A percentile compares a stretch with the other conserved stretches of the same genome.
These are phyloP conservation scores for Metarhizium sp. DNA, from an alignment of 2,329 filamentous ascomycete species.

Conservation along the genomic window DNA sequence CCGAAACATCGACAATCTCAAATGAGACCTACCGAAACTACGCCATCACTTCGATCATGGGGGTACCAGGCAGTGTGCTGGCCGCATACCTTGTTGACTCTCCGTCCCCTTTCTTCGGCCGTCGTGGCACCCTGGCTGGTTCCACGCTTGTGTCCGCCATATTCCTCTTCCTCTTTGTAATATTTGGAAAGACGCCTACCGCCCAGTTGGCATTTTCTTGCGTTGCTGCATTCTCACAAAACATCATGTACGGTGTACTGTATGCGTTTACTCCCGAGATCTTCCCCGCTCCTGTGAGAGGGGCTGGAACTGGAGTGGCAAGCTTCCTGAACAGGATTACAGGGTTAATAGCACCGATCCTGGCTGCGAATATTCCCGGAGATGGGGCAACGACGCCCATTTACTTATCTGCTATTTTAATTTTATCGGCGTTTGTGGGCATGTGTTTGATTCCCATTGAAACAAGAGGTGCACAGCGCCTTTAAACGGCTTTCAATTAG, in stretches of 20 bases:
- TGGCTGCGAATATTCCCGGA: conserved; percentile 52
- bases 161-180: conserved; percentile 60
- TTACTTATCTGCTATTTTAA: conserved; percentile 46
- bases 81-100: conserved; percentile 64
- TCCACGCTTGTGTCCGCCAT: conserved; percentile 58
- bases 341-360: conserved; percentile 58
- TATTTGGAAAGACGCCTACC: conserved; percentile 43
- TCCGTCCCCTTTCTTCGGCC: conserved; percentile 52
- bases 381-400: conserved; percentile 49
- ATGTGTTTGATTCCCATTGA: conserved; percentile 55
- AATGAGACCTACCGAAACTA: conserved; percentile 65
- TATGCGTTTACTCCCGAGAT: conserved; percentile 72
- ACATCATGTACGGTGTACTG: conserved; percentile 69
- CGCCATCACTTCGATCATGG: conserved; percentile 67
- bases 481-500: conserved; percentile 26
- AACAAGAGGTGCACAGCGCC: conserved; percentile 48
- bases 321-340: conserved; percentile 61
- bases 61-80: conserved; percentile 67
- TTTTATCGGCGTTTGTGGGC: conserved; percentile 48
- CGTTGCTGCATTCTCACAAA: conserved; percentile 62
- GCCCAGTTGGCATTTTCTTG: conserved; percentile 58
- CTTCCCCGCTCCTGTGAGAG: conserved; percentile 62
- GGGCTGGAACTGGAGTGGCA: conserved; percentile 63
- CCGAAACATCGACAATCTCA: conserved; percentile 28
- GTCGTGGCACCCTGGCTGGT: conserved; percentile 61